These are phyloP conservation scores for Myriosclerotinia curreyana DNA, from an alignment of 2,329 filamentous ascomycete species.

Conservation along the genomic window DNA sequence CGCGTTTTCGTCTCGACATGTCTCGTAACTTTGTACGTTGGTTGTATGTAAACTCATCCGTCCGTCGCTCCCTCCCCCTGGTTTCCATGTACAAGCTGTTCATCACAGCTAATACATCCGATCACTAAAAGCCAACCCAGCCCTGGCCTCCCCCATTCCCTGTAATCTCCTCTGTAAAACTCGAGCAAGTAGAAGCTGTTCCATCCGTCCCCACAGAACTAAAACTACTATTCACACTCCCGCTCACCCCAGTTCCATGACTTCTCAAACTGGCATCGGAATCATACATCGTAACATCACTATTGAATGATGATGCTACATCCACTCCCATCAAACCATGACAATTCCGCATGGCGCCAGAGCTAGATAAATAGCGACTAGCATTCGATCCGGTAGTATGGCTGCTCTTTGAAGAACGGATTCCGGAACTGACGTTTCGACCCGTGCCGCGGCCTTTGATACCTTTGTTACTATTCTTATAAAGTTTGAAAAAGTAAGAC, in stretches of 20 bases:
- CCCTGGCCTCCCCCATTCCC: neutral
- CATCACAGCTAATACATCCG: conserved; percentile 45
- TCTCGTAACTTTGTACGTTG: conserved; percentile 12
- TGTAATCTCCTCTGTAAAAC: neutral
- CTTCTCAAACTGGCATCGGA: conserved; percentile 27
- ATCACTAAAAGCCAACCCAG: conserved; percentile 45
- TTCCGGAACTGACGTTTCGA: conserved; percentile 53
- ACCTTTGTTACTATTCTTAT: conserved; percentile 97
- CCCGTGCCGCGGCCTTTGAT: conserved; percentile 95
- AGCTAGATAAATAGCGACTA: conserved; percentile 7
- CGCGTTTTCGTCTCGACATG: conserved; percentile 10
- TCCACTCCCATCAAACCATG: conserved; percentile 27
- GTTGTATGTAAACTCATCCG: neutral
- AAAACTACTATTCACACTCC: conserved; percentile 4
- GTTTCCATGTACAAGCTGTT: neutral
- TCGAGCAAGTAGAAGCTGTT: neutral
- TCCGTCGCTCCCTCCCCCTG: neutral
- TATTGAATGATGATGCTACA: neutral
- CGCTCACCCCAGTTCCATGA: conserved; percentile 15
- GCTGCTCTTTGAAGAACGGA: neutral
- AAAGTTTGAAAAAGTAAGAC: conserved; percentile 81
- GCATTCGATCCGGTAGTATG: neutral
- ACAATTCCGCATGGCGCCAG: conserved; percentile 25
- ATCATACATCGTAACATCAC: conserved; percentile 12
- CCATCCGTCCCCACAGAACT: neutral